phyloP scores from a whole-genome alignment of 495 filamentous ascomycete genomes.

The Hapsidospora chrysogenum region DNA sequence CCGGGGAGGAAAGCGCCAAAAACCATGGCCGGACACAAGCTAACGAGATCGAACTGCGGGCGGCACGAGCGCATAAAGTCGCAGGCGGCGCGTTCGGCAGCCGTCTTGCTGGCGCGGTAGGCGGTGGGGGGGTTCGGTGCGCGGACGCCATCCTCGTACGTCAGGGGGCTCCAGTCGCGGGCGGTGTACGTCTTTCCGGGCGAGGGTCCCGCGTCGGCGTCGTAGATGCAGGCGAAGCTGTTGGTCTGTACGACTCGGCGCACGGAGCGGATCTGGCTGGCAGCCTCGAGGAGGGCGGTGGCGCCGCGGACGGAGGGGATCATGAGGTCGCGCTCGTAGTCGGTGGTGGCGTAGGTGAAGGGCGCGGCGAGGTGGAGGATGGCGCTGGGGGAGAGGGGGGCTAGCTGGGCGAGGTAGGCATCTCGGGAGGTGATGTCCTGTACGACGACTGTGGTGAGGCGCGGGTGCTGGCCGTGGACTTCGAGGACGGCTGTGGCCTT shows the following conservation, averaged over 20 bases:
- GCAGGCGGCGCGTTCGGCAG: conserved; percentile 30
- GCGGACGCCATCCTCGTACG: conserved; percentile 36
- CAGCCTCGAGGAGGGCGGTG: conserved; percentile 46
- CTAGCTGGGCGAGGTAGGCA: conserved; percentile 17
- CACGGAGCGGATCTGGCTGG: conserved; percentile 33
- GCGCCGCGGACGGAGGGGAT: conserved; percentile 53
- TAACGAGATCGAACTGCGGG: conserved; percentile 23
- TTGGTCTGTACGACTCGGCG: conserved; percentile 49
- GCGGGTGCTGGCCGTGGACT: conserved; percentile 36
- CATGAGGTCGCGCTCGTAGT: conserved; percentile 48
- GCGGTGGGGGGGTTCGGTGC: conserved; percentile 24
- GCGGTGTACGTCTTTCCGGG: conserved; percentile 44
- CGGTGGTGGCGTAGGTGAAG: conserved; percentile 22
- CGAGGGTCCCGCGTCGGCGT: conserved; percentile 23
- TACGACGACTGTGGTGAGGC: conserved; percentile 36
- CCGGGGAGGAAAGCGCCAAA: conserved; percentile 19
- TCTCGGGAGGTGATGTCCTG: conserved; percentile 11
- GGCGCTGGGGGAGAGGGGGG: neutral
- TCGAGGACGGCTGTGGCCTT: conserved; percentile 6
- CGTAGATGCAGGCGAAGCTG: conserved; percentile 44
- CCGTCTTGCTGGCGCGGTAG: conserved; percentile 40
- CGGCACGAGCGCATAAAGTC: conserved; percentile 14
- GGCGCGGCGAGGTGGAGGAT: conserved; percentile 31
- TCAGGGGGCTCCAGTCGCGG: conserved; percentile 50
- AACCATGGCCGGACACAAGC: conserved; percentile 26